Conservation (phyloP, 2,329 filamentous ascomycete genomes). For the Fusarium devonianum region DNA sequence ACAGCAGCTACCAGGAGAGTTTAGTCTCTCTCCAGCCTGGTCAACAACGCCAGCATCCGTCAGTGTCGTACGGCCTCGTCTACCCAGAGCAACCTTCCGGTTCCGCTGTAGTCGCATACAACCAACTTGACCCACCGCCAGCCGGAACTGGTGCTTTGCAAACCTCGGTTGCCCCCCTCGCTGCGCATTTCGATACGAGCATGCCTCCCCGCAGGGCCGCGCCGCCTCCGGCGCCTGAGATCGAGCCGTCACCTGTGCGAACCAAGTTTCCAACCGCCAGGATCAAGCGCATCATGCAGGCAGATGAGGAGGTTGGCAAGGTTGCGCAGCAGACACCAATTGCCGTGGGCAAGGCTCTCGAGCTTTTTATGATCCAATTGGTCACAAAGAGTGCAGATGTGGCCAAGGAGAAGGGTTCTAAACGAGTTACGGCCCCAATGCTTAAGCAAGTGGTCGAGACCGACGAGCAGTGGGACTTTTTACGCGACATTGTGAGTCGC, state of each 20-base stretch:
- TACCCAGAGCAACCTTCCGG: conserved; percentile 24
- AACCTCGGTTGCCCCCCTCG: conserved; percentile 15
- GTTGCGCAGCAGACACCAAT: conserved; percentile 97
- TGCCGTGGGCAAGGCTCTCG: conserved; percentile 92
- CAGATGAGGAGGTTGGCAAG: conserved; percentile 97
- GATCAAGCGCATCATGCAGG: conserved; percentile 99
- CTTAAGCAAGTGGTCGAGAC: conserved; percentile 88
- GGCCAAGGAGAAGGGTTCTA: conserved; percentile 82
- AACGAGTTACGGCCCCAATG: conserved; percentile 88
- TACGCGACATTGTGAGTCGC: conserved; percentile 88
- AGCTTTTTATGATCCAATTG: conserved; percentile 96
- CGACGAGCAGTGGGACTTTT: conserved; percentile 93
- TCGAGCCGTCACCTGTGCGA: conserved; percentile 76
- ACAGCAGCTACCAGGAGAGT: conserved; percentile 17
- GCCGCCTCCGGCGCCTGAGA: conserved; percentile 48
- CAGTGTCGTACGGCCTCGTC: conserved; percentile 19
- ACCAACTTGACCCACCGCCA: conserved; percentile 26
- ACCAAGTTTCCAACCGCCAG: conserved; percentile 97
- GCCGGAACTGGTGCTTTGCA: conserved; percentile 10
- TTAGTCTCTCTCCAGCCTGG: conserved; percentile 12
- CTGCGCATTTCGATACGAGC: conserved; percentile 20
- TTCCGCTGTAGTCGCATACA: conserved; percentile 20
- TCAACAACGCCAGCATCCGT: conserved; percentile 31
- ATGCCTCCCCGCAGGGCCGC: conserved; percentile 49
- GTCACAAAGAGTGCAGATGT: conserved; percentile 88